Base-by-base conservation (phyloP, 768 basidiomycete genomes). In the Phanerochaete carnosa region DNA sequence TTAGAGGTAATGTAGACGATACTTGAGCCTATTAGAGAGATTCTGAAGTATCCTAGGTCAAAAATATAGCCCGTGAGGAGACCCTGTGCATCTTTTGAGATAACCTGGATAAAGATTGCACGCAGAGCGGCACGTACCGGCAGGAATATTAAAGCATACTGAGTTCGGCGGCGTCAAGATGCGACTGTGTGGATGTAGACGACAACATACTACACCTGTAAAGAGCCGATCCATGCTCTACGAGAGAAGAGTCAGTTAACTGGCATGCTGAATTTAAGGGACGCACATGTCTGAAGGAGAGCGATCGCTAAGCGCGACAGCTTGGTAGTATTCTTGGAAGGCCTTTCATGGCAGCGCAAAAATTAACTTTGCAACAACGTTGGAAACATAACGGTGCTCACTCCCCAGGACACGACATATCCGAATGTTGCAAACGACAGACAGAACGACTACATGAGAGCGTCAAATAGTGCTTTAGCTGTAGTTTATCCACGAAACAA, bases 211-310 rank as follows among this genome's bases (percentile, higher is more conserved):
- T 22, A 13, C 13, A 55, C 53, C 53, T 55, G 53, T 12, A 55
- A 9, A 32, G 53, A 55, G 16, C 53, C 53, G 30, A 55, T 55
- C 53, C 53, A 55, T 55, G 53, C 53, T 15, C 53, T 55, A 23
- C 7, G 28, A 29, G 12, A 13, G 11, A 22, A 33, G 13, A 15
- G 35, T 6, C 5, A 5, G 28, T 55, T 4, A 12, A 5, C 3
- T 37, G 35, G 5, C 19, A n/a, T 6, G 11, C 16, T 5, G 11
- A 35, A 39, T 22, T 26, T 8, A 19, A 13, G 15, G 16, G 5
- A 55, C 53, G 30, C 35, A 55, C 53, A 55, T 55, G 30, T 32
- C 53, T 4, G 53, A 55, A 9, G 53, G 53, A 13, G 53, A 35
- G 5, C 25, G 22, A 22, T 9, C n/a, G 11, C 19, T 32, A 5